phyloP scores from a whole-genome alignment of 768 basidiomycete species.

The Kwoniella newhampshirensis region DNA sequence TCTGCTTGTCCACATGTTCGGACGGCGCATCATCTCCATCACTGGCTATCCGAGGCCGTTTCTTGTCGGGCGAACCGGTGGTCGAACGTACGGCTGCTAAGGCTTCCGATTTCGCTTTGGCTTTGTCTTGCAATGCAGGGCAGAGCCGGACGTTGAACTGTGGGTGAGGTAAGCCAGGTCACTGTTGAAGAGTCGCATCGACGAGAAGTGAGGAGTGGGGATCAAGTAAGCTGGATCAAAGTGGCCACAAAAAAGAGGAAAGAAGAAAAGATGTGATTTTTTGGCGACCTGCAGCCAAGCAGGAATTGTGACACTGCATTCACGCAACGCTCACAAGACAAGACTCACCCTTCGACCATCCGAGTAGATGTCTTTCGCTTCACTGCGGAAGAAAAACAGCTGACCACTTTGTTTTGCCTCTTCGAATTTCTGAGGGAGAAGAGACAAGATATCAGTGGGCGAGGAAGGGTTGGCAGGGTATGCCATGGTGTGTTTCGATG shows the following conservation, averaged over 20 bases:
- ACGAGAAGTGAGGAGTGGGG: constrained; percentile 1
- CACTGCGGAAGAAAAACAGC: constrained; percentile 76
- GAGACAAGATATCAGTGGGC: constrained; percentile 39
- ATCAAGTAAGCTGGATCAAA: too few relatives aligned
- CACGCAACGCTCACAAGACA: too few relatives aligned
- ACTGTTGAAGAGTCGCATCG: not conserved
- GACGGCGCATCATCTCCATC: not conserved
- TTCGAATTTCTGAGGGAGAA: constrained; percentile 44
- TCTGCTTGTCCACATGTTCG: constrained; percentile 36
- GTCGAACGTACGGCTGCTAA: constrained; percentile 56
- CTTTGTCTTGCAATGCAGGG: constrained; percentile 80
- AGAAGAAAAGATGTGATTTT: too few relatives aligned
- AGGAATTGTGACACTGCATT: too few relatives aligned
- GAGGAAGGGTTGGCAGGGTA: constrained; percentile 31
- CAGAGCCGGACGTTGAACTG: constrained; percentile 87
- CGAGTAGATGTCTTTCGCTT: constrained; percentile 63
- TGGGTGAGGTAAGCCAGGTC: not conserved
- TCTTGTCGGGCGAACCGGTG: constrained; percentile 27
- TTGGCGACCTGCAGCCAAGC: too few relatives aligned
- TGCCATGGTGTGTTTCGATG: constrained; percentile 20
- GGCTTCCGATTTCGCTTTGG: constrained; percentile 51
- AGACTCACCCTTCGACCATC: constrained; percentile 63
- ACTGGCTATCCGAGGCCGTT: constrained; percentile 23
- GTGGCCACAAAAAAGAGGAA: too few relatives aligned
- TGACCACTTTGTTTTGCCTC: constrained; percentile 60